phyloP scores from a whole-genome alignment of 2,329 filamentous ascomycete genomes.

The Alternaria metachromatica region DNA sequence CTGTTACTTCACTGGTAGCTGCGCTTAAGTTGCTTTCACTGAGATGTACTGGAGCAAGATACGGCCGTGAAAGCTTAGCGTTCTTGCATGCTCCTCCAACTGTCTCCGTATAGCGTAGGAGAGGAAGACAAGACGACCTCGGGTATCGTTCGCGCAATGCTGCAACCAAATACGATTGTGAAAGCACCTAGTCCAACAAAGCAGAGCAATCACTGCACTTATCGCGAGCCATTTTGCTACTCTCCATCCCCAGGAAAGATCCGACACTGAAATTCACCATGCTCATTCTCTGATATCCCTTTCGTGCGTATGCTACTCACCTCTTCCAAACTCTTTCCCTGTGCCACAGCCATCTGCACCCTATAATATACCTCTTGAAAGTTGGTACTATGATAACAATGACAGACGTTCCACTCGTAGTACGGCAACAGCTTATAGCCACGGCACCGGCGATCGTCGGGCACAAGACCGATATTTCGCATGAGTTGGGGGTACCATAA shows the following conservation, averaged over 20 bases:
- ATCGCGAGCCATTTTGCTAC: not conserved
- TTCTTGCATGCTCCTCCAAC: not conserved
- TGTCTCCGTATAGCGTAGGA: not conserved
- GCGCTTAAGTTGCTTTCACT: not conserved
- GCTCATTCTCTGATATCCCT: not conserved
- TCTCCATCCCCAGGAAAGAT: not conserved
- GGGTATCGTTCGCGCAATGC: not conserved
- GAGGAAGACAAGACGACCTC: not conserved
- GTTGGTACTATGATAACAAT: not conserved
- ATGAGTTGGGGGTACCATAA: not conserved
- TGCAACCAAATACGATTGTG: not conserved
- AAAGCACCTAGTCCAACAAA: not conserved
- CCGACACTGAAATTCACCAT: not conserved
- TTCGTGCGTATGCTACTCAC: not conserved
- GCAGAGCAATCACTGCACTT: not conserved
- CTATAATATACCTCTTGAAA: not conserved
- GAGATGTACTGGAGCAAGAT: not conserved
- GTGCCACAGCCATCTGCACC: not conserved
- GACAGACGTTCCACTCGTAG: not conserved
- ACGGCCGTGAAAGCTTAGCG: not conserved
- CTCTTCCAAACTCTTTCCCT: not conserved
- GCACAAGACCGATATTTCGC: not conserved
- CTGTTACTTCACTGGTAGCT: not conserved
- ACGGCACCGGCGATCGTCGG: not conserved
- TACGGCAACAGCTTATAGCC: not conserved